Percentiles rank a stretch among this genome's conserved stretches.
phyloP scores from a whole-genome alignment of 2,329 filamentous ascomycete species.

The Shiraia sp. region DNA sequence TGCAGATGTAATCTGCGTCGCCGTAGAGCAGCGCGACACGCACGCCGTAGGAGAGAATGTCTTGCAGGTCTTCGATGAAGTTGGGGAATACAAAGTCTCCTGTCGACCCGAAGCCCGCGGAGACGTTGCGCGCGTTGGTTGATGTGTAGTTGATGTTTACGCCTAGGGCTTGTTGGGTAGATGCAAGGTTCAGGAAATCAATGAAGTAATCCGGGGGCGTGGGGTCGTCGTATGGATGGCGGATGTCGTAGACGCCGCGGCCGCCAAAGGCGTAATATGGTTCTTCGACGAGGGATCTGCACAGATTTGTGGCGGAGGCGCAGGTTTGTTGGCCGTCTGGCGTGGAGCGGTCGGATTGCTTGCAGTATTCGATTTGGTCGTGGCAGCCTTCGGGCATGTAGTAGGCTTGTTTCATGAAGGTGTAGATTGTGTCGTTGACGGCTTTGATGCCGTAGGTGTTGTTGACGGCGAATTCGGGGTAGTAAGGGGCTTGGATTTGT shows the following conservation, averaged over 20 bases:
- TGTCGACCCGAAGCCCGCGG: conserved; percentile 49
- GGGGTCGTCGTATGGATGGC: conserved; percentile 55
- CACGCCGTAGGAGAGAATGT: conserved; percentile 58
- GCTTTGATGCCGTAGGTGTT: conserved; percentile 59
- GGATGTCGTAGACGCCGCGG: conserved; percentile 60
- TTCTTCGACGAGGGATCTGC: conserved; percentile 50
- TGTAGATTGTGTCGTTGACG: conserved; percentile 53
- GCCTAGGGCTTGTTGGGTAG: conserved; percentile 54
- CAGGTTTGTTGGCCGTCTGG: conserved; percentile 38
- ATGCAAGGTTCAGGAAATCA: conserved; percentile 57
- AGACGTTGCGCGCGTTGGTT: conserved; percentile 44
- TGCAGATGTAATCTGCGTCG: conserved; percentile 62
- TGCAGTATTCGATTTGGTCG: conserved; percentile 56
- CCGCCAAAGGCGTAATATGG: conserved; percentile 47
- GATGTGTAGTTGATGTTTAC: conserved; percentile 62
- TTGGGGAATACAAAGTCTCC: conserved; percentile 53
- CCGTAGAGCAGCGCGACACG: conserved; percentile 62
- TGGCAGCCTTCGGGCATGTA: conserved; percentile 55
- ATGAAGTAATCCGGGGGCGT: conserved; percentile 57
- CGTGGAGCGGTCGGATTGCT: conserved; percentile 26
- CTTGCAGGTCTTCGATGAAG: conserved; percentile 52
- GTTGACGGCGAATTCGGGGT: conserved; percentile 57
- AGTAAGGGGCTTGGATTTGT: conserved; percentile 52
- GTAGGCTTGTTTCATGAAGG: conserved; percentile 50
- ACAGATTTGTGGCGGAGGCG: conserved; percentile 45